Evolutionary conservation across 2,329 filamentous ascomycete genomes (phyloP), one percentile per base, ranked within the genome.

Genomic region (Calycina herbarum): DNA sequence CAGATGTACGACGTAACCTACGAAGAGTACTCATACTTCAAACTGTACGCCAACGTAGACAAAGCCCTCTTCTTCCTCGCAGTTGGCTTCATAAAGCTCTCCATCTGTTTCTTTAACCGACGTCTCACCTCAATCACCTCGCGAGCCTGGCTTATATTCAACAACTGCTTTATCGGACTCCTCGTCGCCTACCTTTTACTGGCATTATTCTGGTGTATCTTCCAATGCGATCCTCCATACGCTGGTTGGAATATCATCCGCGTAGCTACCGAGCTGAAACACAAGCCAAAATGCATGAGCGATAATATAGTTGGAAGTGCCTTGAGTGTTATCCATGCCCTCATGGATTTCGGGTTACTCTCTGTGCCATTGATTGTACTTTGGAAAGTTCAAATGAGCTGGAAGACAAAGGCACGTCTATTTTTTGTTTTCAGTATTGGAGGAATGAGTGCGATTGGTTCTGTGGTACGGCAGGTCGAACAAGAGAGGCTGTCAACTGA

Each of bases 391-490:
- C 48, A 54, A 54, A 54, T 54, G 48, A 54, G 24, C 48, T 54
- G n/a, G n/a, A 54, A 24, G 48, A 54, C 48, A 20, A 54, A 54
- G 20, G 48, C 48, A 54, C 11, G 48, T 8, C 20, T 54, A 8
- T 54, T 54, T 27, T 54, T 54, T 54, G 48, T 54, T 13, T 54
- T 54, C 20, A 54, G 48, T 54, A 54, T 54, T 27, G 48, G 48
- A 15, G 48, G 48, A n/a, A 54, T 54, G 48, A 54, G 48, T 54
- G 48, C 48, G 8, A 27, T 54, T 54, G 48, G 48, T 27, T 54
- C 48, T 24, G 48, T 54, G 24, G 10, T 54, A 11, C 48, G 48
- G 13, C 48, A 54, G 11, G 11, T 54, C 20, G 48, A 54, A n/a
- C 48, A 54, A 20, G 48, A 54, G 20, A 54, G 20, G 27, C 48